Evolutionary conservation across 805 yeast species (phyloP), one percentile per base, ranked within the genome.

Genomic region (Yarrowia porcina): DNA sequence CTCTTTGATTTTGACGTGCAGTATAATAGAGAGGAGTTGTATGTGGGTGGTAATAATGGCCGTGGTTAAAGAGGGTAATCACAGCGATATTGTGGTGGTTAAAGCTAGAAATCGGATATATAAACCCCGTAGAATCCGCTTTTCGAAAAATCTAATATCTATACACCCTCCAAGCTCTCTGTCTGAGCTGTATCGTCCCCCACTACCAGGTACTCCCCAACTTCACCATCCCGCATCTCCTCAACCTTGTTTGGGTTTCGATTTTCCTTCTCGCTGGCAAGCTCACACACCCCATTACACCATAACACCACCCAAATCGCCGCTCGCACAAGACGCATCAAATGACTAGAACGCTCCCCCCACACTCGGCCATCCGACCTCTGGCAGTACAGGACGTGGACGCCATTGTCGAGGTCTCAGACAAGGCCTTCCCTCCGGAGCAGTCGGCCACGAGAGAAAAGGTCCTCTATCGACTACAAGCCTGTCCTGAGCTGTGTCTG

Each of bases 401-500:
- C 32, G 84, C 83, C 69, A 85, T 86, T 33, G 69, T 76, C 17
- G 81, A 72, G 13, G 79, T 92, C 42, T 98, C 93, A 73, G 72
- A 73, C 6, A 72, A 74, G 52, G 90, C 96, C 7, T 90, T 92
- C 74, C 84, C 88, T 2, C 84, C 82, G 35, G 71, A 74, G 13
- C 96, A 90, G 75, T 80, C 96, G 64, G 86, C 89, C 45, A 72
- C 89, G 12, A 70, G 70, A n/a, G 90, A 85, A 57, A 85, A 82
- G 67, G 74, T 84, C 62, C 76, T 75, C 66, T 93, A 89, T 77
- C 81, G 97, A 68, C 79, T 93, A 66, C 80, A 80, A 1, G 84
- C 78, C 4, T 92, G 97, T 72, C 98, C 98, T 10, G 99, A 93
- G 73, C 81, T 93, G 64, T 85, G 94, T 67, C 84, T 92, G 6